A percentile compares a stretch with the other conserved stretches of the same genome.
phyloP scores from a whole-genome alignment of 495 filamentous ascomycete species.

The Talaromyces proteolyticus region DNA sequence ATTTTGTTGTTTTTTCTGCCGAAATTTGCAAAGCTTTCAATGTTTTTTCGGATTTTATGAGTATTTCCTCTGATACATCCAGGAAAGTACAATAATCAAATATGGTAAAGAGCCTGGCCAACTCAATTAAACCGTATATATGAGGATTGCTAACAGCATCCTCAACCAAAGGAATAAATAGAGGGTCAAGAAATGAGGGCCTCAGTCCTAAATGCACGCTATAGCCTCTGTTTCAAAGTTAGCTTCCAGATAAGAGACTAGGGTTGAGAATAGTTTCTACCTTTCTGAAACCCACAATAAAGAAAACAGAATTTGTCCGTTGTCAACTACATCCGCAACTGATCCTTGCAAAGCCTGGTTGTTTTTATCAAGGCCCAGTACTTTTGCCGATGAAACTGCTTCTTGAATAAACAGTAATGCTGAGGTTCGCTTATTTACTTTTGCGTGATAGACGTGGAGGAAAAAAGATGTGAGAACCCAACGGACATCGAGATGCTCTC shows the following conservation, averaged over 20 bases:
- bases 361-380: conserved; percentile 17
- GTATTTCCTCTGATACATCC: not conserved
- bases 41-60: not conserved
- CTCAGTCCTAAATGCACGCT: conserved; percentile 23
- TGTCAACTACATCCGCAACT: conserved; percentile 13
- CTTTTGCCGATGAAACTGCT: conserved; percentile 17
- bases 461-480: conserved; percentile 24
- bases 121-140: conserved; percentile 19
- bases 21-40: not conserved
- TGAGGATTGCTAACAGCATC: conserved; percentile 9
- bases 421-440: conserved; percentile 20
- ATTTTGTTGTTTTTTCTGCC: not conserved
- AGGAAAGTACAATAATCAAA: conserved; percentile 12
- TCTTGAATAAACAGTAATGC: conserved; percentile 29
- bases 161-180: conserved; percentile 3
- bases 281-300: conserved; percentile 28
- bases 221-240: conserved; percentile 16
- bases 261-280: conserved; percentile 3
- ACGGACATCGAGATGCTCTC: conserved; percentile 12
- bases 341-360: not conserved
- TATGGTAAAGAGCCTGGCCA: conserved; percentile 19
- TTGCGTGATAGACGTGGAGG: conserved; percentile 29
- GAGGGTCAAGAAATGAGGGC: conserved; percentile 17
- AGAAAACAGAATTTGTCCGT: conserved; percentile 19
- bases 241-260: not conserved